Base-by-base conservation (phyloP, 2,329 filamentous ascomycete genomes). In the Pyrenochaeta sp. region DNA sequence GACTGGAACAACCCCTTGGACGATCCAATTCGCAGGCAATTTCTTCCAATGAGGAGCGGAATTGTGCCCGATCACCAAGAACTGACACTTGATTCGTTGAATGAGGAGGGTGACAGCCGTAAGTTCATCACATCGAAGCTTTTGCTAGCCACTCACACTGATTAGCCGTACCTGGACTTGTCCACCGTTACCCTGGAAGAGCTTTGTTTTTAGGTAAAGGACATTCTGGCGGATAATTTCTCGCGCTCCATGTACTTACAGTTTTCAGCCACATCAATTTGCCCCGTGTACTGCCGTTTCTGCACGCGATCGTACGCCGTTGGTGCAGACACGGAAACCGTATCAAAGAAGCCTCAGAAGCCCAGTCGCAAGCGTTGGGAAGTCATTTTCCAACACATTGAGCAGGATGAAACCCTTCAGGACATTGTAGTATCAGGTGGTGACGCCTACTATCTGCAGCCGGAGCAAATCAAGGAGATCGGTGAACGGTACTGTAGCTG, bases 391-490 rank as follows among this genome's bases (percentile, higher is more conserved):
- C 68, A 78, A 2, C 84, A 88, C 67, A 85, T 89, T 42, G 80
- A 81, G 61, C 71, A 69, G 6, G 39, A 82, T 75, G 12, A 78
- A 79, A 1, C 69, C 60, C 72, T 88, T 5, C 77, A 81, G 30
- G 86, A 88, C 62, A 82, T 88, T 31, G 85, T 88, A 1, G 78
- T 88, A 7, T 88, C 86, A 0, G 86, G 86, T 0, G 86, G 86
- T 9, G 86, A 89, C 68, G 78, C 83, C 0, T 89, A 83, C 67
- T 85, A 84, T 49, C 77, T 88, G 2, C 69, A 77, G 15, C 81
- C 83, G 0, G 74, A 84, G 1, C 77, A 86, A 18, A 75, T 88
- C 4, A 72, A 70, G 6, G 68, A 76, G 46, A 85, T 88, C 49
- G 85, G 85, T 10, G 76, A 84, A 36, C 60, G 71, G 69, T 70